Evolutionary conservation across 257 asterid species (phyloP).

Genomic region (Scutellaria baicalensis): DNA sequence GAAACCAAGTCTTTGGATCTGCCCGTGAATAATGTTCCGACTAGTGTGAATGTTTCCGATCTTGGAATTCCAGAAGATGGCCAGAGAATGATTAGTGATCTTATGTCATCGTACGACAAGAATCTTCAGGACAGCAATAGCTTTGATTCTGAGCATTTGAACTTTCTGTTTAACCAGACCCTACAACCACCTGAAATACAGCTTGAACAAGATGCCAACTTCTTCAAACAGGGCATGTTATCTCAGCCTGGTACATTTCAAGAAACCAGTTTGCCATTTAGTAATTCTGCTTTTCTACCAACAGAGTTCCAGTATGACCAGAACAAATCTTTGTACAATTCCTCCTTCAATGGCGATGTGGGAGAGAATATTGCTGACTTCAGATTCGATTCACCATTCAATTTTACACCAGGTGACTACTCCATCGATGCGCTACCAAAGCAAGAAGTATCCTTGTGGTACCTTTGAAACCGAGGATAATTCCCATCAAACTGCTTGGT

Average conservation of each 20-base stretch:
- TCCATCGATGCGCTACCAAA: constrained; percentile 27
- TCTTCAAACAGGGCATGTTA: constrained; percentile 17
- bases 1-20: constrained; percentile 2
- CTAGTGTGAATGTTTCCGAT: constrained; percentile 21
- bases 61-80: constrained; percentile 48
- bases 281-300: constrained; percentile 16
- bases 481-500: background rate
- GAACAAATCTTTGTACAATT: constrained; percentile 18
- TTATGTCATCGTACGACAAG: constrained; percentile 35
- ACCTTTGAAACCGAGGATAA: constrained; percentile 8
- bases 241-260: constrained; percentile 17
- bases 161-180: constrained; percentile 12
- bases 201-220: constrained; percentile 18
- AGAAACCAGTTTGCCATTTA: constrained; percentile 22
- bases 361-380: constrained; percentile 28
- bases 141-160: constrained; percentile 20
- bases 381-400: constrained; percentile 34
- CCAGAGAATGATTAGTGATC: constrained; percentile 40
- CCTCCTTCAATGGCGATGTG: constrained; percentile 16
- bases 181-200: constrained; percentile 22
- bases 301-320: constrained; percentile 31
- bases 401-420: constrained; percentile 26
- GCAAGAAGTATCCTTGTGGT: constrained; percentile 40
- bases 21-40: constrained; percentile 6
- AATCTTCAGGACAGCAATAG: constrained; percentile 14